Base-by-base conservation (phyloP, 495 filamentous ascomycete species). In the Mycothermus thermophilus region DNA sequence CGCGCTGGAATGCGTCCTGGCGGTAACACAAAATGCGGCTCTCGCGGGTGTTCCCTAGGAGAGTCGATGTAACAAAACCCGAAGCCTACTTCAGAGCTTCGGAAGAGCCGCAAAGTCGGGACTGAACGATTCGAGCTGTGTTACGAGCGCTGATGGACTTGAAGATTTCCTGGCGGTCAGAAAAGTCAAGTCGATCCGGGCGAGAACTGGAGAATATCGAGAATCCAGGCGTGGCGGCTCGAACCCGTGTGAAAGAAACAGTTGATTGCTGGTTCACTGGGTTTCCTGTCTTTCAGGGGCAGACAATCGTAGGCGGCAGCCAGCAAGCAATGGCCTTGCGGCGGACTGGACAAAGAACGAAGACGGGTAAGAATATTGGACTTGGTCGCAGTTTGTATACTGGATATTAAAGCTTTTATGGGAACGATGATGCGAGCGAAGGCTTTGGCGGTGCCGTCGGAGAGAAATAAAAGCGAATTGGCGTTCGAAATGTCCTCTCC, bases 351-450 rank as follows among this genome's bases (percentile, higher is more conserved):
- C 46, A 52, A 55, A 50, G 41, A 38, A 31, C 28, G 20, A 14
- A 30, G 39, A 27, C 39, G 28, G 24, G 40, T 44, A 52, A n/a
- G n/a, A n/a, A n/a, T n/a, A n/a, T n/a, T n/a, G n/a, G n/a, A n/a
- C n/a, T n/a, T n/a, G n/a, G n/a, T n/a, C n/a, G n/a, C n/a, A n/a
- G n/a, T n/a, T n/a, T n/a, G n/a, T n/a, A n/a, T n/a, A n/a, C n/a
- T n/a, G n/a, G n/a, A n/a, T n/a, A n/a, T 51, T 52, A 52, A 47
- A 52, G 38, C 35, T 39, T 32, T 54, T 42, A 43, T 27, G 42
- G 14, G 19, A 30, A 35, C 10, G 16, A 2, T 19, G 36, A 43
- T 27, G 44, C 31, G 33, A 34, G 21, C 35, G 43, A 46, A 29
- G 24, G 13, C 24, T 29, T 30, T 41, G 34, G 38, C 36, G 40